Base-by-base conservation (phyloP, 2,329 filamentous ascomycete species). In the Epichloe baconii region DNA sequence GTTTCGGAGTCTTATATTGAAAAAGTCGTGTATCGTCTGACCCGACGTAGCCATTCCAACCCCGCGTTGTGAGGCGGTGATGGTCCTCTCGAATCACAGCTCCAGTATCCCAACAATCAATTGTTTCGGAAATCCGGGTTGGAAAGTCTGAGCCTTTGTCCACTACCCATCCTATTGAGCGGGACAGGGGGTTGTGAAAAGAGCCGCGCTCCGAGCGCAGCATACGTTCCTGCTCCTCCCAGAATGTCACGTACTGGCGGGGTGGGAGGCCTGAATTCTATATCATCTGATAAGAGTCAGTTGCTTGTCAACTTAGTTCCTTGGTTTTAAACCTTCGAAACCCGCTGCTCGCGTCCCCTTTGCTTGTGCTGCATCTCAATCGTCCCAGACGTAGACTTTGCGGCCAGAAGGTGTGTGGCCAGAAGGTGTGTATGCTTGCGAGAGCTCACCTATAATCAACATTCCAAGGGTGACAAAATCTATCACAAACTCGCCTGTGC, bases 121-220 rank as follows among this genome's bases (percentile, higher is more conserved):
- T 82, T 43, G 78, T 72, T 2, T 74, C 63, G 46, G 77, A 76
- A 49, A 95, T 73, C 12, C 77, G 69, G 0, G 71, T 56, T 0
- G 91, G 90, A 58, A 97, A 97, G 67, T 97, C 93, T 15, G 80
- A 84, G 34, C 93, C 93, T 60, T 82, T 79, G 67, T 98, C 91
- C 43, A 97, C 80, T 55, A 97, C 83, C 90, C 90, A 97, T 56
- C 88, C 88, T 5, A 97, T 80, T 2, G 78, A 75, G 38, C 71
- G 74, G 21, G 88, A 86, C 44, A 3, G 81, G 75, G 35, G 75
- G 70, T 2, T 88, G 86, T 4, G 88, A 91, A 95, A 95, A 85
- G 47, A 98, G 74, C 35, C 93, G 86, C 17, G 93, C 93, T 19
- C 93, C 93, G 6, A 97, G 73, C 7, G 89, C 88, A 8, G 86